Evolutionary conservation across 148 eudicot genomes (phyloP), one percentile per base, ranked within the genome.

Genomic region (Tetragonia tetragonoides): DNA sequence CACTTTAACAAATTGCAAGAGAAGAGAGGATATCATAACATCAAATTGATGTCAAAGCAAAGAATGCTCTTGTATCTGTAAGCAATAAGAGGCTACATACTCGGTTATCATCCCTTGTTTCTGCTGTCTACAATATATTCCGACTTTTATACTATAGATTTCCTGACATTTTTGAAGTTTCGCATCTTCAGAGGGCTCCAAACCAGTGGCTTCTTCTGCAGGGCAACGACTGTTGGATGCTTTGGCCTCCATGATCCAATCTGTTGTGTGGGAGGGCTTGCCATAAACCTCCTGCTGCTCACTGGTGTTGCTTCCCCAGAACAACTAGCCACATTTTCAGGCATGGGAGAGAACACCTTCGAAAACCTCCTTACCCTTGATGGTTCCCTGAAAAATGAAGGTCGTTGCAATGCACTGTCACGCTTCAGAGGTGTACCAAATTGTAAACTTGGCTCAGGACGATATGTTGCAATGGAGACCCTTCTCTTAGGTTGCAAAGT

Each of bases 191-290:
- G 66, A 3, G 98, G 98, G 74, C 99, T 95, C 99, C 99, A 95
- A 11, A 95, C 88, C 73, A 95, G 46, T 6, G 77, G 84, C 76
- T 95, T 95, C 84, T 87, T 84, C 75, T 90, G 97, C 74, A 93
- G 63, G 2, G 97, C 97, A 40, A 95, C 76, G 3, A 91, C 99
- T 8, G 95, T 89, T 24, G 98, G 98, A 80, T 91, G 97, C 82
- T 87, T 95, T 2, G 97, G 97, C 87, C 81, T 93, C 97, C 96
- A 95, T 3, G 97, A 86, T 9, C 89, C 91, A 11, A 73, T 84
- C 81, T 77, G 84, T 9, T 80, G 85, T 21, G 89, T 79, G 38
- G 91, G 94, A 78, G 99, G 97, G 80, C 97, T 95, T n/a, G 88
- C 89, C 93, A 88, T 83, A 72, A 95, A 95, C 79, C 78, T 92